Conservation (phyloP, 192 early-diverging fungal species). For the Dimargaris cristalligena region DNA sequence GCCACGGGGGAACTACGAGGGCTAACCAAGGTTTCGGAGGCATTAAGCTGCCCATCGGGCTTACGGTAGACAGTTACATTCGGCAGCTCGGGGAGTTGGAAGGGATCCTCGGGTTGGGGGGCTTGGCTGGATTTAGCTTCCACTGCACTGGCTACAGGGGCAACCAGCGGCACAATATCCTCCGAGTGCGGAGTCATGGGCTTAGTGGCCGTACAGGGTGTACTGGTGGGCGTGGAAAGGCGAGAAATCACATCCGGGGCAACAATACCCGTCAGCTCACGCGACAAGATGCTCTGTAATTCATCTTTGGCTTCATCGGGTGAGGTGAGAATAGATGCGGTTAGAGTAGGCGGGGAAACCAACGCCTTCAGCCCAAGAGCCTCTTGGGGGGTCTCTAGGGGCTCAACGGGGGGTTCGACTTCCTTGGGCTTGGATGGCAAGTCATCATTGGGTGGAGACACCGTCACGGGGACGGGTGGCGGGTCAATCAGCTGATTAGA, state of each 20-base stretch:
- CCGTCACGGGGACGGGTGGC: neutral
- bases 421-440: neutral
- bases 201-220: neutral
- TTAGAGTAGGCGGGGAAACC: neutral
- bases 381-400: neutral
- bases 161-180: no score
- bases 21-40: no score
- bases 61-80: no score
- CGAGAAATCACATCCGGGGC: constrained; percentile 4
- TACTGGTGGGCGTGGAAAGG: neutral
- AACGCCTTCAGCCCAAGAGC: neutral
- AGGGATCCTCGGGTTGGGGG: neutral
- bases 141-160: neutral
- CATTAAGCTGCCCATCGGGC: no score
- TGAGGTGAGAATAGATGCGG: neutral
- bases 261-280: constrained; percentile 6
- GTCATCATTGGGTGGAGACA: neutral
- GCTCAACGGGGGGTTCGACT: neutral
- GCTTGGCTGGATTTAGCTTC: neutral
- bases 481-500: neutral
- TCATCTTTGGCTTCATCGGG: neutral
- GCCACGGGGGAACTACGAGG: neutral
- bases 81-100: neutral
- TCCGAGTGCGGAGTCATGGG: neutral
- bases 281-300: neutral